Evolutionary conservation across 192 early-diverging fungal species (phyloP), one percentile per base, ranked within the genome.

Genomic region (Chytriomyces sp.): DNA sequence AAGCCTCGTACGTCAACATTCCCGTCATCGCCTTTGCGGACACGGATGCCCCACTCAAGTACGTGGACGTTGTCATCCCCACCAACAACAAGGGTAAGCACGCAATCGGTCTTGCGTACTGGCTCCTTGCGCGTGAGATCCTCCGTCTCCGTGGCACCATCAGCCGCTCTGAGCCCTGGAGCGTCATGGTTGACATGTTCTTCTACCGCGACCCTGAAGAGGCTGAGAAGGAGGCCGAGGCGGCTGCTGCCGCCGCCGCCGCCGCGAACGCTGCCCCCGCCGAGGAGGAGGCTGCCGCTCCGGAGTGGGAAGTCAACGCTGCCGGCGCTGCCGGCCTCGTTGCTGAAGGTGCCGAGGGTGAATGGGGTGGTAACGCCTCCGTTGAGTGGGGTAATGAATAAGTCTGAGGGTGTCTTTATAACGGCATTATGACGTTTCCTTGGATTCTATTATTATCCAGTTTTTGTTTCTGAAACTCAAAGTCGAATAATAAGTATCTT

Each of bases 181-280:
- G 93, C 67, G 85, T 99, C 77, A 99, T 99, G 96, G 93, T 94
- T 74, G 98, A 99, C 85, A 96, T 99, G 98, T 99, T 98, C 98
- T 98, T 99, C 92, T 99, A 91, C 92, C 93, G 98, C 78, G 96
- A 98, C 81, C 91, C 96, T 74, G 98, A 99, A 81, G 90, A 90
- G 63, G 92, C 93, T 81, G 95, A 97, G 91, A 96, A 99, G 77
- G 91, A 88, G 62, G 77, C 78, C 57, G 86, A 84, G 77, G 88
- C 89, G 61, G 85, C 85, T 56, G 88, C 85, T 76, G 81, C 70
- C 31, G 40, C 39, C 7, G 58, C 62, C 30, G 59, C 55, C 40
- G 58, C 64, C 30, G 68, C 77, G 39, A 68, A 64, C 36, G 64
- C n/a, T 17, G 33, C 36, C 31, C 19, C 38, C 26, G 60, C n/a